Conservation (phyloP, 352 stramenopile species). For the Phytopythium delawarense region DNA sequence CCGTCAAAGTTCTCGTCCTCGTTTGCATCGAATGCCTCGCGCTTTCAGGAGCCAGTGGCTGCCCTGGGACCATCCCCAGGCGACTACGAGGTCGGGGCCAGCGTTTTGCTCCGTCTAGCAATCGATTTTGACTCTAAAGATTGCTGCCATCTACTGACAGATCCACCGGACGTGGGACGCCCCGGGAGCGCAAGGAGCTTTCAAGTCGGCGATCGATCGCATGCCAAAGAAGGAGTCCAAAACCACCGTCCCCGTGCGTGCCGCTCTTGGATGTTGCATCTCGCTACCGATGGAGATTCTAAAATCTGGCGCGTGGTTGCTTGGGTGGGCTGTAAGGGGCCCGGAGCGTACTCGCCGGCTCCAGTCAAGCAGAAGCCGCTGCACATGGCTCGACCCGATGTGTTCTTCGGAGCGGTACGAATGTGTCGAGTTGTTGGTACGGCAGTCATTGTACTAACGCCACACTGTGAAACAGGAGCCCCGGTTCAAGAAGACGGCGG, state of each 20-base stretch:
- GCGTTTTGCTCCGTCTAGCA: not conserved
- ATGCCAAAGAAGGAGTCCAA: slow-evolving; percentile 32
- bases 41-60: slow-evolving; percentile 39
- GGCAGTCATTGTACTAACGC: not conserved
- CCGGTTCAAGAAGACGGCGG: slow-evolving; percentile 60
- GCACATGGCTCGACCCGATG: slow-evolving; percentile 64
- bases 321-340: slow-evolving; percentile 26
- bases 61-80: slow-evolving; percentile 41
- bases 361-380: slow-evolving; percentile 41
- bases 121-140: not conserved
- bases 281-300: slow-evolving; percentile 2
- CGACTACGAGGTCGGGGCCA: slow-evolving; percentile 54
- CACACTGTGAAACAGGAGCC: slow-evolving; percentile 36
- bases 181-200: slow-evolving; percentile 49
- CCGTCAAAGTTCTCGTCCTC: slow-evolving; percentile 49
- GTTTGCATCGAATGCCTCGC: slow-evolving; percentile 62
- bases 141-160: slow-evolving; percentile 13
- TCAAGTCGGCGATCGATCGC: slow-evolving; percentile 65
- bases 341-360: slow-evolving; percentile 47
- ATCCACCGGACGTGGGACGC: slow-evolving; percentile 63
- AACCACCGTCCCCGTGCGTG: slow-evolving; percentile 37
- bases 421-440: not conserved
- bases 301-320: too few relatives aligned
- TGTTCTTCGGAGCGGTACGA: slow-evolving; percentile 59
- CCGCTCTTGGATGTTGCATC: not conserved